Percentiles rank a stretch among this genome's conserved stretches.
Evolutionary conservation across 1,139 yeast genomes (phyloP).

Genomic region (Blastobotrys buckinghamii): DNA sequence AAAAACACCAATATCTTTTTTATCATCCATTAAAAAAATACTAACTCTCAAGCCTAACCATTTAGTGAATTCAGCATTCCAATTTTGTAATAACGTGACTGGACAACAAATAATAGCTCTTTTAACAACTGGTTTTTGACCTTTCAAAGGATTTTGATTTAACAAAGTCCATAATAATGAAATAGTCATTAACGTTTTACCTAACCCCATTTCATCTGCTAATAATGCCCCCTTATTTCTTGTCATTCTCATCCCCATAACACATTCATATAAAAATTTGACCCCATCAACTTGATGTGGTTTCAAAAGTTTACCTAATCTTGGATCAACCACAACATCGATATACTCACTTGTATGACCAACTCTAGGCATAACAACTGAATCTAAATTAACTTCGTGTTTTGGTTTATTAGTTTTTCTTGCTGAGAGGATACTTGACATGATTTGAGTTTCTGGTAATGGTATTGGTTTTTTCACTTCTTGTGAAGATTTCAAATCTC

Average conservation of each 20-base stretch:
- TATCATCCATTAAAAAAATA: slow-evolving; percentile 31
- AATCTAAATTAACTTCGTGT: slow-evolving; percentile 38
- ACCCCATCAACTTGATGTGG: slow-evolving; percentile 88
- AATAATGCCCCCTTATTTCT: slow-evolving; percentile 69
- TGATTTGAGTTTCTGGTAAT: neutral
- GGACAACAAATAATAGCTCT: slow-evolving; percentile 86
- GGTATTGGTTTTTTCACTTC: neutral
- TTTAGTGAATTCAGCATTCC: slow-evolving; percentile 83
- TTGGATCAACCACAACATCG: slow-evolving; percentile 70
- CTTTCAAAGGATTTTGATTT: slow-evolving; percentile 58
- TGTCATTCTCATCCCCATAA: slow-evolving; percentile 54
- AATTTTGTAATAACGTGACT: slow-evolving; percentile 78
- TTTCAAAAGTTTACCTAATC: slow-evolving; percentile 49
- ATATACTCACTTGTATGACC: slow-evolving; percentile 22
- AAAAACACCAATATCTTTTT: slow-evolving; percentile 59
- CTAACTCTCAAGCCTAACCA: slow-evolving; percentile 67
- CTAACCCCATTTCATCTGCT: slow-evolving; percentile 98
- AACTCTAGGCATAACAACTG: slow-evolving; percentile 44
- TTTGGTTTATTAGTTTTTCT: slow-evolving; percentile 28
- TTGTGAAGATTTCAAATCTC: neutral
- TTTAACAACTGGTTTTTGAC: slow-evolving; percentile 38
- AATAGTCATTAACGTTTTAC: slow-evolving; percentile 86
- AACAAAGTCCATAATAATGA: slow-evolving; percentile 77
- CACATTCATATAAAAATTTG: slow-evolving; percentile 69
- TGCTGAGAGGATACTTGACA: neutral